Evolutionary conservation across 495 filamentous ascomycete genomes (phyloP).

Genomic region (Aspergillus ellipticus): DNA sequence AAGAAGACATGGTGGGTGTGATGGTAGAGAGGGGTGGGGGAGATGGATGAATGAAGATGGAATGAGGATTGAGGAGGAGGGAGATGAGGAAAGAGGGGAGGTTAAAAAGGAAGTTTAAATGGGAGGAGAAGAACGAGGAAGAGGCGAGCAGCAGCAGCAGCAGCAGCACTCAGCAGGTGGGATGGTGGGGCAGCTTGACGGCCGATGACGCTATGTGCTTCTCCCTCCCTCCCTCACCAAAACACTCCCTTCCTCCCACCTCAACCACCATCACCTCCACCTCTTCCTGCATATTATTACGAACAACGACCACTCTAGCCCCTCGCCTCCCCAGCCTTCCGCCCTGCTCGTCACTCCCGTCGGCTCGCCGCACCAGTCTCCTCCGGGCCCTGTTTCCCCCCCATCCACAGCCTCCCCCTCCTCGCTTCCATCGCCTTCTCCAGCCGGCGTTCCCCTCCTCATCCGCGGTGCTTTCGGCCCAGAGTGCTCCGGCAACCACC

Average conservation of each 20-base stretch:
- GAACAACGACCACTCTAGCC: background rate
- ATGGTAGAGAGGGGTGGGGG: background rate
- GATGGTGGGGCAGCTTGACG: constrained; percentile 12
- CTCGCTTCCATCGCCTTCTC: constrained; percentile 5
- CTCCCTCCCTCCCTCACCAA: constrained; percentile 7
- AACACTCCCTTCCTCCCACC: constrained; percentile 3
- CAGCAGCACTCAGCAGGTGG: constrained; percentile 12
- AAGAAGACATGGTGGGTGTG: constrained; percentile 63
- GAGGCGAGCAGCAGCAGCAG: constrained; percentile 1
- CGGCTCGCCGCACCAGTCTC: background rate
- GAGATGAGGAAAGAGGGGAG: constrained; percentile 16
- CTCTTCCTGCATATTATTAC: too few relatives aligned
- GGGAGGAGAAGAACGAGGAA: constrained; percentile 27
- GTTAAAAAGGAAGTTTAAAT: constrained; percentile 18
- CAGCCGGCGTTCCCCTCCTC: background rate
- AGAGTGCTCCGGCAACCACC: constrained; percentile 38
- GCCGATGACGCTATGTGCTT: constrained; percentile 15
- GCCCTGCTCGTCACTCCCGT: too few relatives aligned
- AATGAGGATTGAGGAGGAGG: constrained; percentile 14
- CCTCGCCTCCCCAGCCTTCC: too few relatives aligned
- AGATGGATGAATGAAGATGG: constrained; percentile 8
- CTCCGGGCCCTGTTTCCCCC: background rate
- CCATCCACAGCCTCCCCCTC: background rate
- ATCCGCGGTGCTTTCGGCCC: constrained; percentile 20
- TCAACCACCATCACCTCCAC: background rate